Percentiles rank a stretch among this genome's conserved stretches.
Conservation (phyloP, 768 basidiomycete species). For the Lanmaoa rubissima region DNA sequence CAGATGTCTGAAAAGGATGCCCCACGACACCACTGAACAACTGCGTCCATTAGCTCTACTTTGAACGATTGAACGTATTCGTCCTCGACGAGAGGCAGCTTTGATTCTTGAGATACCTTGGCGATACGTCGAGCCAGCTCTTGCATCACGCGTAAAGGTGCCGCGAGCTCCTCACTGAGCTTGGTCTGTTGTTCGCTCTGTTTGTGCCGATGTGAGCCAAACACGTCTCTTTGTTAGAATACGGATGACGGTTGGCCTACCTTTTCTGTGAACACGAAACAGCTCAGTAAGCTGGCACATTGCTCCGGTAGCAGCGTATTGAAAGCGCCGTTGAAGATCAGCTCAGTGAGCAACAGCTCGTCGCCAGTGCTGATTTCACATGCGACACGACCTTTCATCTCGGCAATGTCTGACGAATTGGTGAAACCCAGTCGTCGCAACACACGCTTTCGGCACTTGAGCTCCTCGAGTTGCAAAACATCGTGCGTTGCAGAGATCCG, state of each 20-base stretch:
- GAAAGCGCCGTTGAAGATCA: conserved; percentile 97
- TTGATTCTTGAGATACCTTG: conserved; percentile 94
- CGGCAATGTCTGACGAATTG: conserved; percentile 85
- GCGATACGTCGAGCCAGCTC: conserved; percentile 94
- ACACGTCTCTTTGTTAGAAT: not conserved
- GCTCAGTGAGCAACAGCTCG: conserved; percentile 91
- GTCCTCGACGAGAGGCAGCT: conserved; percentile 84
- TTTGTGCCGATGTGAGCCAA: not conserved
- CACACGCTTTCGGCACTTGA: conserved; percentile 93
- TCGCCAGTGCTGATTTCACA: conserved; percentile 99
- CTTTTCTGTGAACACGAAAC: conserved; percentile 98
- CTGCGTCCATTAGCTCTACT: conserved; percentile 97
- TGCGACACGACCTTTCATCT: conserved; percentile 96
- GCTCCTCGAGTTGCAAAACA: conserved; percentile 92
- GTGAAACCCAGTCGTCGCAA: conserved; percentile 91
- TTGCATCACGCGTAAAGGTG: conserved; percentile 91
- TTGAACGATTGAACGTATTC: conserved; percentile 97
- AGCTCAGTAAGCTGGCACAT: conserved; percentile 90
- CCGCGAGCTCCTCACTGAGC: conserved; percentile 90
- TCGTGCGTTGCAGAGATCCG: conserved; percentile 89
- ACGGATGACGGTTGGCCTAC: conserved; percentile 37
- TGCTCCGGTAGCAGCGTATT: conserved; percentile 88
- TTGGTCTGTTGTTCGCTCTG: conserved; percentile 85
- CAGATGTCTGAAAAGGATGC: conserved; percentile 94
- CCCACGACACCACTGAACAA: conserved; percentile 97